These are phyloP conservation scores for Lactifluus subvellereus DNA, from an alignment of 768 basidiomycete genomes.

Conservation along the genomic window DNA sequence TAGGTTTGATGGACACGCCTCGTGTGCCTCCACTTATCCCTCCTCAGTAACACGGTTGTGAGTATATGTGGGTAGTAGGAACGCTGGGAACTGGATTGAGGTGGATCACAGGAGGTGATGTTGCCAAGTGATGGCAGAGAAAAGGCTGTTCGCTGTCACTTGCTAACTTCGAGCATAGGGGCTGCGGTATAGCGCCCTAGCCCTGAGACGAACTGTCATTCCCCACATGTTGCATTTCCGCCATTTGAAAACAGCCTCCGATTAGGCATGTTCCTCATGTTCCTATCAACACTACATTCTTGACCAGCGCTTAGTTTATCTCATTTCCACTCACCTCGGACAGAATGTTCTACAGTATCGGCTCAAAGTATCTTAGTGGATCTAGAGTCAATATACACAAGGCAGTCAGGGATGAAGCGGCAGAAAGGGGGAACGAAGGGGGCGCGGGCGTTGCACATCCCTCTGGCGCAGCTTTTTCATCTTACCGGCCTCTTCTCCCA, in stretches of 20 bases:
- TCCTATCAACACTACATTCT: not conserved
- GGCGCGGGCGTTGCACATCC: not conserved
- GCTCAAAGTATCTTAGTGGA: not conserved
- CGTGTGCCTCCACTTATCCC: not conserved
- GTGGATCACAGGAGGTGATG: not conserved
- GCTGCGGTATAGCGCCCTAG: not conserved
- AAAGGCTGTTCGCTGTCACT: not conserved
- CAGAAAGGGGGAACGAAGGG: not conserved
- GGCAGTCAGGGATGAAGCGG: not conserved
- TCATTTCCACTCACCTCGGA: not conserved
- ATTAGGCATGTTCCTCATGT: not conserved
- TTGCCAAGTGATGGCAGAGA: not conserved
- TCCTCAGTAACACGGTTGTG: not conserved
- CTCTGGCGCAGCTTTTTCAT: not conserved
- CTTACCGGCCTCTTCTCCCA: not conserved
- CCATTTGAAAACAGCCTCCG: not conserved
- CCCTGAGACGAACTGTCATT: not conserved
- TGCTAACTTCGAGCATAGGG: not conserved
- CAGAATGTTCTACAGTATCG: not conserved
- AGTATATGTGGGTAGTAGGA: not conserved
- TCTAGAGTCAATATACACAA: not conserved
- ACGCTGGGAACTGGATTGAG: not conserved
- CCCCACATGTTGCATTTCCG: conserved; percentile 5
- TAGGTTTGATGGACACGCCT: not conserved
- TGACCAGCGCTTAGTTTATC: not conserved